phyloP scores from a whole-genome alignment of 345 rosid genomes.

The Hibiscus trionum region DNA sequence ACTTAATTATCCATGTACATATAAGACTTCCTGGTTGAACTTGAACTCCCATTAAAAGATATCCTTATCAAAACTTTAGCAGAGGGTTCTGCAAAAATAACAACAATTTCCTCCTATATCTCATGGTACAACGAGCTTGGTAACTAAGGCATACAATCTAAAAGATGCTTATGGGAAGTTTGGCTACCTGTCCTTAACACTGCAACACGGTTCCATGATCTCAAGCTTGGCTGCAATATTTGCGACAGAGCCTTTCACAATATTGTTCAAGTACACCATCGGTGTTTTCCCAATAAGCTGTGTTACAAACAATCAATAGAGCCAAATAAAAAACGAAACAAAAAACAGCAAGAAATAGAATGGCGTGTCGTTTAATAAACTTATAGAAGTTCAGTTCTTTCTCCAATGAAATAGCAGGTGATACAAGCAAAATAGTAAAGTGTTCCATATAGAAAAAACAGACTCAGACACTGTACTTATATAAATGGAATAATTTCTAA shows the following conservation, averaged over 20 bases:
- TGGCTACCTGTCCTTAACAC: conserved; percentile 79
- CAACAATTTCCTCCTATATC: background rate
- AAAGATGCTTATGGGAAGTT: background rate
- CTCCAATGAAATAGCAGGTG: background rate
- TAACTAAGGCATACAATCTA: background rate
- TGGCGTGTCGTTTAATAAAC: background rate
- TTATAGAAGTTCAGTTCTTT: background rate
- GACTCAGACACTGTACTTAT: background rate
- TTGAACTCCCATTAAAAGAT: background rate
- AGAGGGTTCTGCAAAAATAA: background rate
- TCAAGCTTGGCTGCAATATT: conserved; percentile 90
- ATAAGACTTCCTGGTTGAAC: background rate
- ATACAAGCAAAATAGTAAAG: background rate
- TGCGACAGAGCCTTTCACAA: conserved; percentile 71
- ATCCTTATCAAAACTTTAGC: background rate
- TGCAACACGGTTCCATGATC: conserved; percentile 82
- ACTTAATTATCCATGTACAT: background rate
- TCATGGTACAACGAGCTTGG: background rate
- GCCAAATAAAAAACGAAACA: background rate
- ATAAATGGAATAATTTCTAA: background rate
- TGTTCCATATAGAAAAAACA: background rate
- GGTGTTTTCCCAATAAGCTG: conserved; percentile 95
- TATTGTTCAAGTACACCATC: conserved; percentile 86
- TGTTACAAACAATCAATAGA: conserved; percentile 12
- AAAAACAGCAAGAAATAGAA: background rate